Evolutionary conservation across 257 asterid genomes (phyloP).

Genomic region (Voacanga thouarsii): DNA sequence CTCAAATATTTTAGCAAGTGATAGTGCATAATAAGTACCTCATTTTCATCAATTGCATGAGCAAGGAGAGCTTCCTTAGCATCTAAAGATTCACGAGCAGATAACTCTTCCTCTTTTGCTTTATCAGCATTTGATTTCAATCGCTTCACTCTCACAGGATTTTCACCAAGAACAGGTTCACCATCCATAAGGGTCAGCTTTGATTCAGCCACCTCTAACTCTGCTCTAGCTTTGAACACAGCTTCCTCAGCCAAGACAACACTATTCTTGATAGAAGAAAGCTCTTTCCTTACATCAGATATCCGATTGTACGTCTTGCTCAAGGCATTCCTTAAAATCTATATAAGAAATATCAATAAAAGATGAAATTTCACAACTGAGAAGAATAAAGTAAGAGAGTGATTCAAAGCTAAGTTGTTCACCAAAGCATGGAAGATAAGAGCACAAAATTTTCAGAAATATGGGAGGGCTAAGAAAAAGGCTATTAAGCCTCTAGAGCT

Average conservation of each 20-base stretch:
- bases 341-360: conserved; percentile 29
- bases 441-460: background rate
- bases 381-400: background rate
- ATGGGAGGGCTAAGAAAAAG: background rate
- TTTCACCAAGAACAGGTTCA: conserved; percentile 92
- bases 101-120: conserved; percentile 64
- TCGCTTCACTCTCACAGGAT: conserved; percentile 84
- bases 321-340: conserved; percentile 84
- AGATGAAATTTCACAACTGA: conserved; percentile 14
- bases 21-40: conserved; percentile 40
- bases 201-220: conserved; percentile 66
- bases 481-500: background rate
- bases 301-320: conserved; percentile 89
- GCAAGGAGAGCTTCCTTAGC: conserved; percentile 90
- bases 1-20: background rate
- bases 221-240: conserved; percentile 72
- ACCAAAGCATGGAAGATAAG: background rate
- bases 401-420: background rate
- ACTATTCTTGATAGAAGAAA: conserved; percentile 60
- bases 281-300: conserved; percentile 84
- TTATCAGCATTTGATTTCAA: conserved; percentile 64
- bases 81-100: conserved; percentile 71
- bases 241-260: conserved; percentile 54
- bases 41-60: conserved; percentile 75
- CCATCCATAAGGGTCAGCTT: conserved; percentile 86